Evolutionary conservation across 805 yeast species (phyloP), one percentile per base, ranked within the genome.

Genomic region (Komagataella pastoris): DNA sequence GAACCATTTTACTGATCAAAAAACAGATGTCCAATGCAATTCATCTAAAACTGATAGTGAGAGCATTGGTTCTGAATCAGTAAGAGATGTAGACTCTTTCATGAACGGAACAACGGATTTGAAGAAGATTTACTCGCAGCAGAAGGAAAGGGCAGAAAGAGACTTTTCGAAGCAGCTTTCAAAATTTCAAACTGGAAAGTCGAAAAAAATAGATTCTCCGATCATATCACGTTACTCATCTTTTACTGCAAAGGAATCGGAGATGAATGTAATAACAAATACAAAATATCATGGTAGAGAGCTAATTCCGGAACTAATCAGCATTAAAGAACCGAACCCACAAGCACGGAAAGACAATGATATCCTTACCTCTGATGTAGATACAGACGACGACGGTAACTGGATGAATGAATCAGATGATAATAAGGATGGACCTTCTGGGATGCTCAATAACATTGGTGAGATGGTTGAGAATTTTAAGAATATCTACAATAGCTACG

Each of bases 351-450:
- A 19, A 12, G 50, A 52, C 17, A 47, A 52, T 47, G 52, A 40
- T 5, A 19, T 21, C 10, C 40, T 47, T 24, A 21, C 44, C 23
- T 36, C 18, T 19, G 43, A 46, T n/a, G 47, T 17, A n/a, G 47
- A 18, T 24, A 24, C 21, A 18, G 21, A 24, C 12, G 61, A 54
- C 6, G 69, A 68, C 47, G 69, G 69, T 54, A 61, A 67, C 18
- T 83, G 89, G 88, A 69, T 82, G 24, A 74, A 79, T 53, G 69
- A 70, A 48, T 62, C 63, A 6, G 30, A 67, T 17, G 58, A 71
- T 7, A 52, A 56, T 24, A 64, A 67, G 64, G 83, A 81, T 44
- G 90, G 90, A 0, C 86, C 89, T 0, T 79, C 90, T 0, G 89
- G 90, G 0, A 68, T 83, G 70, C 66, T 84, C 18, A 74, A 81